phyloP scores from a whole-genome alignment of 2,329 filamentous ascomycete genomes.

The Neophaeococcomyces aloes region DNA sequence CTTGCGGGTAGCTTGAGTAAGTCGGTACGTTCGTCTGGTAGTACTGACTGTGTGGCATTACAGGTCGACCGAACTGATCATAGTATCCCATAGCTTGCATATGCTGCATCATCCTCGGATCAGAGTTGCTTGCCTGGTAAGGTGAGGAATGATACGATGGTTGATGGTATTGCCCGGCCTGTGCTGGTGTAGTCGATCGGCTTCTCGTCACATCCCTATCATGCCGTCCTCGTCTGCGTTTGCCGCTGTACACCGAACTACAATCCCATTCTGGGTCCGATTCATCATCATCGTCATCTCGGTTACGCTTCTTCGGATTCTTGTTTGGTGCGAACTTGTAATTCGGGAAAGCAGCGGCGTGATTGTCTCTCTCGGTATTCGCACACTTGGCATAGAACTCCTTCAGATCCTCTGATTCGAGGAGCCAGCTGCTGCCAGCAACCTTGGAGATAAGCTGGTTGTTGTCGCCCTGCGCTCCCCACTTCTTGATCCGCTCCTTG shows the following conservation, averaged over 20 bases:
- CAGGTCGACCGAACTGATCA: background rate
- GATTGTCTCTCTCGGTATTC: constrained; percentile 70
- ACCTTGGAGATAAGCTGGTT: constrained; percentile 85
- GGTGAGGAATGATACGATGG: constrained; percentile 15
- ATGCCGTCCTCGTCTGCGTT: constrained; percentile 17
- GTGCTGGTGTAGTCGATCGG: constrained; percentile 18
- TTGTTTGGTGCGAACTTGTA: constrained; percentile 94
- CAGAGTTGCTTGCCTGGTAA: constrained; percentile 17
- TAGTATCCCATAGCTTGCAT: constrained; percentile 1
- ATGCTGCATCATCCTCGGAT: background rate
- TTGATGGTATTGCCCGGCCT: constrained; percentile 10
- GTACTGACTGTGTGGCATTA: constrained; percentile 1
- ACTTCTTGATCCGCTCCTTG: constrained; percentile 72
- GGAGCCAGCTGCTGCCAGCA: constrained; percentile 76
- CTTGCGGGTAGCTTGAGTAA: background rate
- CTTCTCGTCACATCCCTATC: constrained; percentile 17
- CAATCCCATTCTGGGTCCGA: constrained; percentile 20
- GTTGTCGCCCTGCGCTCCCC: constrained; percentile 67
- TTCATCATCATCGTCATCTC: constrained; percentile 30
- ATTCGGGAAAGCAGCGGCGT: constrained; percentile 70
- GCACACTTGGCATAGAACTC: constrained; percentile 70
- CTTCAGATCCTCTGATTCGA: constrained; percentile 64
- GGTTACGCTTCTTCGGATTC: constrained; percentile 39
- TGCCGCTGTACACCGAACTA: constrained; percentile 15
- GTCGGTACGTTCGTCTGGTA: background rate